Base-by-base conservation (phyloP, 306 rosid species). In the Heteromeles arbutifolia region DNA sequence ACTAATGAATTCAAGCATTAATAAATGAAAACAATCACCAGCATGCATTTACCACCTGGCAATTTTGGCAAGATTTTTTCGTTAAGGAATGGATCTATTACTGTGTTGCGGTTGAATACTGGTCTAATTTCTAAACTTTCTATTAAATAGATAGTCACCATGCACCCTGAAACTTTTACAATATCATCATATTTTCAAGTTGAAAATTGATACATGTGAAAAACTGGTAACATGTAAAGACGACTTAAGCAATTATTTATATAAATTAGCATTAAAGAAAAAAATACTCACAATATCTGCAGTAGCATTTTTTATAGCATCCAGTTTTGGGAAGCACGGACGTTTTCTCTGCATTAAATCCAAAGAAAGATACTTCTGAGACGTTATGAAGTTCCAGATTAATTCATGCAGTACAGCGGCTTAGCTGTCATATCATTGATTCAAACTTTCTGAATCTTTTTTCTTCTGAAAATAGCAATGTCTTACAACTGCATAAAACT, bases 241-340 rank as follows among this genome's bases (percentile, higher is more conserved):
- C 53, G 15, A 74, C 56, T 53, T 61, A 31, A 62, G 34, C 79
- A 72, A 14, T 57, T 8, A 25, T 54, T 28, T 5, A 39, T 19
- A 22, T 21, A 11, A 71, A 25, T 48, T 50, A 43, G 67, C 28
- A 37, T 5, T 14, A 48, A 74, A 67, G 65, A 56, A 44, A n/a
- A 73, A n/a, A 8, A 53, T 80, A 86, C 99, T 96, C 84, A 96
- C 99, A 82, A 90, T 81, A 79, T 96, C 99, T 59, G 93, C 96
- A 1, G 98, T 81, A 54, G 98, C 92, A 82, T 87, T 84, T 80
- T 90, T 92, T 77, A 96, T 90, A 65, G 98, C 96, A 74, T 96
- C 91, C 82, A 96, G 69, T 79, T 88, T 92, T 8, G 99, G 98
- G 86, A 58, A 89, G 88, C 93, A 92, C 2, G 88, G 10, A 54